Base-by-base conservation (phyloP, 805 yeast species). In the Candida sphagnicola region DNA sequence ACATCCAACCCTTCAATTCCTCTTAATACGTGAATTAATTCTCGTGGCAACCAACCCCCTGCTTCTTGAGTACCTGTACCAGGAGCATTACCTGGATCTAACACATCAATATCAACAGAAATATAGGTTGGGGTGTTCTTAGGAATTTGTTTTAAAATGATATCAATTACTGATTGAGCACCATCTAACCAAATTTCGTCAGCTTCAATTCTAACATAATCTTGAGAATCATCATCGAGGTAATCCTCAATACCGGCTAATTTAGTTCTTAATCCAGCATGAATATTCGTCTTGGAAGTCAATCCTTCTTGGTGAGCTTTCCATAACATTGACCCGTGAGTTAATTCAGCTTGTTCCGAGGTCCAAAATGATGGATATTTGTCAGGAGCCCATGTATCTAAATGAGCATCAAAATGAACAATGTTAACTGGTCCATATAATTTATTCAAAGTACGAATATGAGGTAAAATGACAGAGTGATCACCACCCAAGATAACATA, bases 281-380 rank as follows among this genome's bases (percentile, higher is more conserved):
- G 95, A 31, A 83, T 68, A 51, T 85, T 83, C 35, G 74, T 60
- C 35, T 67, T 65, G 23, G 77, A 64, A 23, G 83, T 57, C 37
- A 84, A 63, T 0, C 85, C 89, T 54, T 86, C 95, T 41, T 81
- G 69, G 38, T 62, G 59, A 5, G 91, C 91, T 71, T 81, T 74
- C 93, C 93, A 85, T 28, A 86, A 68, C 90, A 86, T 84, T 5
- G 93, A 80, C 4, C 95, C 95, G 53, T 86, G 95, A 30, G 85
- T 86, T 58, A 82, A 74, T 35, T 80, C 78, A 30, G 75, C 65
- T 48, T 72, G 74, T 26, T 72, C 71, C n/a, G 78, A 66, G 49
- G 66, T 68, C 82, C 82, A 77, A 51, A 70, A 75, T 13, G 78
- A 64, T 17, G 86, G 84, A 53, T 84, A 85, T 55, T 79, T 74